Percentiles rank a stretch among this genome's conserved stretches.
Evolutionary conservation across 164 flowering plant genomes (phyloP).

Genomic region (Aristolochia contorta): DNA sequence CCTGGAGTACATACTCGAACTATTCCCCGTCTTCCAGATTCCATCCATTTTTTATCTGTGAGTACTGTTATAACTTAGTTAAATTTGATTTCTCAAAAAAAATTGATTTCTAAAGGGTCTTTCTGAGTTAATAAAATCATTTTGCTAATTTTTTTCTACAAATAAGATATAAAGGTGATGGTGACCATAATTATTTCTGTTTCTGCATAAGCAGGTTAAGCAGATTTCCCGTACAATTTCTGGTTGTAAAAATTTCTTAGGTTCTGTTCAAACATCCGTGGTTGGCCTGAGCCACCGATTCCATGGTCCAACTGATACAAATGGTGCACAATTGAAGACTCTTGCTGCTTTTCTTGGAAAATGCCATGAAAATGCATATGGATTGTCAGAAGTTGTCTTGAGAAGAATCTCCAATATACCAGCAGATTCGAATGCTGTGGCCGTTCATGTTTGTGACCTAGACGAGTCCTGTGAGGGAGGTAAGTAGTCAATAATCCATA

Average conservation of each 20-base stretch:
- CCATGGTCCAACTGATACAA: constrained; percentile 46
- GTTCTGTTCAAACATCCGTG: constrained; percentile 67
- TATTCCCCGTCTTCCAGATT: constrained; percentile 17
- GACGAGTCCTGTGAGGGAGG: constrained; percentile 45
- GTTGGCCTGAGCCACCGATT: constrained; percentile 79
- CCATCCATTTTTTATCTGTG: constrained; percentile 24
- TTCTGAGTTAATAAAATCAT: neutral
- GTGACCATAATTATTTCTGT: too few relatives aligned
- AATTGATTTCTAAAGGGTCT: neutral
- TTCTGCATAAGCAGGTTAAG: constrained; percentile 17
- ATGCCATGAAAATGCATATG: constrained; percentile 37
- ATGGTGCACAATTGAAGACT: constrained; percentile 54
- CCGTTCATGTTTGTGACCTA: constrained; percentile 51
- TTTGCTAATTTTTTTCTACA: neutral
- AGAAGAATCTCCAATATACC: constrained; percentile 57
- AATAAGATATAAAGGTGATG: neutral
- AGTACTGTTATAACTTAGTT: constrained; percentile 14
- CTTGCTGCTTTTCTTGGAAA: constrained; percentile 55
- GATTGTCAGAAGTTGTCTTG: constrained; percentile 52
- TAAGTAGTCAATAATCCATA: constrained; percentile 9
- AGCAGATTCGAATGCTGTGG: constrained; percentile 78
- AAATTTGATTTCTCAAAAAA: neutral
- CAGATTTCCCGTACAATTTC: constrained; percentile 3
- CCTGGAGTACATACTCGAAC: constrained; percentile 61
- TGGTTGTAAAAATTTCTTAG: constrained; percentile 33